Base-by-base conservation (phyloP, 306 rosid species). In the Begonia fuchsioides region DNA sequence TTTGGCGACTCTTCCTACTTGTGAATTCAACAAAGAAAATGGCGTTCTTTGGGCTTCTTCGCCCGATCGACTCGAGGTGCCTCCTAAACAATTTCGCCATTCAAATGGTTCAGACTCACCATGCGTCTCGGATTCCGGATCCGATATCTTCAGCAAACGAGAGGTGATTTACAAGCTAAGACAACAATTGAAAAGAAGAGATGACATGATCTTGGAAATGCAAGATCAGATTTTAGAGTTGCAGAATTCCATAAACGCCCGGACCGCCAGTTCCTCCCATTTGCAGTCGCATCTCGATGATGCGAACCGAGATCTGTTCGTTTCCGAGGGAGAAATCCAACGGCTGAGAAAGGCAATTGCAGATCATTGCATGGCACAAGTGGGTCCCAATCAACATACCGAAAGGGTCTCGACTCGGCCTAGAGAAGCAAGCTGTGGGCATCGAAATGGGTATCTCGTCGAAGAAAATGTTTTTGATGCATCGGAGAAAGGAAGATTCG, bases 41-140 rank as follows among this genome's bases (percentile, higher is more conserved):
- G 83, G 81, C 53, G 72, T 74, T 61, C 67, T 81, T 38, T 90
- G 97, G 97, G 65, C 82, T 44, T 72, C 87, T 58, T 90, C 92
- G 52, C 97, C 97, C 9, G 95, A 90, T 55, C 76, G 68, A 57
- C 90, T 84, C 41, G 97, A 90, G 67, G 47, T 84, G 71, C 93
- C 87, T 55, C 78, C 79, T 44, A 83, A 83, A 67, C 81, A 74
- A 10, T 78, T 83, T 63, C 93, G 70, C 59, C 76, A 74, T 67
- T 84, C 97, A 53, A 90, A 83, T 70, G 76, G 90, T 75, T 84
- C 95, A 2, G 95, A 84, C 62, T 90, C 97, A 26, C 97, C 97
- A 0, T 90, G 90, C 60, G 93, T 78, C 14, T 90, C 97, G 11
- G 97, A 90, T 53, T 84, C 95, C 56, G 97, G 97, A 59, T 84